These are phyloP conservation scores for Trichoderma sp. DNA, from an alignment of 2,329 filamentous ascomycete species.

Conservation along the genomic window DNA sequence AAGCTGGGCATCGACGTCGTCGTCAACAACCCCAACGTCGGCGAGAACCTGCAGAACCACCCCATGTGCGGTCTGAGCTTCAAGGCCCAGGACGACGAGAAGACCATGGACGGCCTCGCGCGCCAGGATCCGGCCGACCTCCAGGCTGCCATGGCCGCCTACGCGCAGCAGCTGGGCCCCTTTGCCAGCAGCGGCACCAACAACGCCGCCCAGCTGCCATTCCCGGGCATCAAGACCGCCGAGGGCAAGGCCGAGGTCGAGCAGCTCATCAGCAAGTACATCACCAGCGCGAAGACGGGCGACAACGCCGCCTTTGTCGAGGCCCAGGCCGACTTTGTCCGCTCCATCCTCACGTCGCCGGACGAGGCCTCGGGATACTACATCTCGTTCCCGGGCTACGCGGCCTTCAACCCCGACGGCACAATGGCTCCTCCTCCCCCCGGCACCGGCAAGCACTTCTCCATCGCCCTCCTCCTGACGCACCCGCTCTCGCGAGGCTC, in stretches of 20 bases:
- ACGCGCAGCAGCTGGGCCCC: conserved; percentile 30
- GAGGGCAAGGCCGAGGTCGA: conserved; percentile 14
- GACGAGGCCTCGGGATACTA: conserved; percentile 18
- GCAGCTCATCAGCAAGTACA: conserved; percentile 20
- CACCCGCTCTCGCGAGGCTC: conserved; percentile 63
- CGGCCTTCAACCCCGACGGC: conserved; percentile 35
- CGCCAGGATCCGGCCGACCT: conserved; percentile 40
- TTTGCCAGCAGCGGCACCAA: conserved; percentile 27
- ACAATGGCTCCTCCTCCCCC: conserved; percentile 30
- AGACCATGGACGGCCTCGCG: conserved; percentile 39
- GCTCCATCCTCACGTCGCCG: conserved; percentile 17
- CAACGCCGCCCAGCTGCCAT: conserved; percentile 5
- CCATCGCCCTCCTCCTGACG: conserved; percentile 58
- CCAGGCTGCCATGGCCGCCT: conserved; percentile 40
- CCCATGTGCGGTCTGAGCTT: conserved; percentile 28
- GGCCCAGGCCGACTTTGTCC: conserved; percentile 24
- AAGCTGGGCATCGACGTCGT: conserved; percentile 39
- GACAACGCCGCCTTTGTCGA: conserved; percentile 4
- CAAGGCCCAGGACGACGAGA: conserved; percentile 24
- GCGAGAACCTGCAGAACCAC: conserved; percentile 46
- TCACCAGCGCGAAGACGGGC: neutral
- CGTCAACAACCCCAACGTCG: conserved; percentile 44
- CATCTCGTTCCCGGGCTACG: conserved; percentile 25
- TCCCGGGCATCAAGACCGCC: conserved; percentile 10
- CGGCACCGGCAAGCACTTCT: conserved; percentile 53